Conservation (phyloP, 495 filamentous ascomycete genomes). For the Melanomma pulvis-pyrius region DNA sequence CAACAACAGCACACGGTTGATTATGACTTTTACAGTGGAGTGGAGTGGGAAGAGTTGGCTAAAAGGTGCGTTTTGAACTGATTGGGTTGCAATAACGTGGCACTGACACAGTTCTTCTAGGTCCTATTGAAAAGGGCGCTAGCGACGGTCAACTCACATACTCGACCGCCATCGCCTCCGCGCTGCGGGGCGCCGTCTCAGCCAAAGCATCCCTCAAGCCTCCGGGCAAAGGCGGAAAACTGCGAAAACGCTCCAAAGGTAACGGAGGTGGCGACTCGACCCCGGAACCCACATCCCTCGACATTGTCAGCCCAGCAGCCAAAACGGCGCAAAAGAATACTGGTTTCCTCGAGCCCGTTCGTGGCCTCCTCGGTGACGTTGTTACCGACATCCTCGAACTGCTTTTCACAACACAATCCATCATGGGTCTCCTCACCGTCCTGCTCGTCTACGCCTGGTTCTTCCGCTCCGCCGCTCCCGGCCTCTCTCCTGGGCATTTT, state of each 20-base stretch:
- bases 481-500: conserved; percentile 7
- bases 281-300: conserved; percentile 29
- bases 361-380: conserved; percentile 67
- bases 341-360: conserved; percentile 69
- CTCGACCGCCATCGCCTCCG: conserved; percentile 71
- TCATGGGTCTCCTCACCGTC: conserved; percentile 62
- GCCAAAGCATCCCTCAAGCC: conserved; percentile 56
- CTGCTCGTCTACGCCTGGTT: conserved; percentile 45
- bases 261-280: conserved; percentile 37
- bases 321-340: conserved; percentile 54
- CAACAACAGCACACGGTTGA: conserved; percentile 77
- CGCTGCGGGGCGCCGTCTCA: conserved; percentile 72
- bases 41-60: conserved; percentile 99
- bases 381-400: conserved; percentile 68
- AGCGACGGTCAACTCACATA: conserved; percentile 86
- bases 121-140: conserved; percentile 92
- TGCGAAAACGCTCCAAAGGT: conserved; percentile 59
- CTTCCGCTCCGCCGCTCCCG: conserved; percentile 18
- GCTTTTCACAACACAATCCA: conserved; percentile 62
- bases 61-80: conserved; percentile 66
- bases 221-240: conserved; percentile 54
- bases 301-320: conserved; percentile 15
- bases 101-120: conserved; percentile 47
- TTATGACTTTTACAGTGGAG: conserved; percentile 86
- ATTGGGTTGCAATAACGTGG: not conserved